Evolutionary conservation across 2,329 filamentous ascomycete species (phyloP).

Genomic region (Monilinia laxa): DNA sequence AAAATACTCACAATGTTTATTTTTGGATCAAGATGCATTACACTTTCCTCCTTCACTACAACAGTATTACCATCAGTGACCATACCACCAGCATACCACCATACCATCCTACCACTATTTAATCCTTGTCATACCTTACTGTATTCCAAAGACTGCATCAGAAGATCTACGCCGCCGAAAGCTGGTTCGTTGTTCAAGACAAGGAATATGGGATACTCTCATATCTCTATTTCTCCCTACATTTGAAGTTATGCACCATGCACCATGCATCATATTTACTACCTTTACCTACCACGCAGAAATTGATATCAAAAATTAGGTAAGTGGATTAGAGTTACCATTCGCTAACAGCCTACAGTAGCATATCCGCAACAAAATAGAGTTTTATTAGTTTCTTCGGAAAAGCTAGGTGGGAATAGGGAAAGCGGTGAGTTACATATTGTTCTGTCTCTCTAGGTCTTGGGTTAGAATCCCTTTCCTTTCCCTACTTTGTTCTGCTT

Average conservation of each 20-base stretch:
- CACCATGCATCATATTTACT: constrained; percentile 13
- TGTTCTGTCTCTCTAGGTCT: background rate
- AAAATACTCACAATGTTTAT: constrained; percentile 4
- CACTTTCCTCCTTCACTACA: background rate
- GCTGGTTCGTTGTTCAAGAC: constrained; percentile 18
- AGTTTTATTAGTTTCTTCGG: constrained; percentile 4
- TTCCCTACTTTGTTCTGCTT: background rate
- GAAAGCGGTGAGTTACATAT: constrained; percentile 2
- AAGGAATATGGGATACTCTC: constrained; percentile 4
- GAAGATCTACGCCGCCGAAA: constrained; percentile 23
- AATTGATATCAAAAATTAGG: constrained; percentile 16
- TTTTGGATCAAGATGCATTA: constrained; percentile 23
- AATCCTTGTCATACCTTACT: constrained; percentile 23
- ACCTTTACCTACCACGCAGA: background rate
- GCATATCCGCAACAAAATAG: constrained; percentile 1
- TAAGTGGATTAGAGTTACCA: background rate
- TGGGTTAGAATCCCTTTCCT: background rate
- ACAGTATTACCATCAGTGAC: no score
- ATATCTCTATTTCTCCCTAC: background rate
- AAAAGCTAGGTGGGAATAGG: constrained; percentile 8
- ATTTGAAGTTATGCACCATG: constrained; percentile 8
- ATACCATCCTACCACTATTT: background rate
- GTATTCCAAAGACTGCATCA: constrained; percentile 18
- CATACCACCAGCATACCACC: background rate
- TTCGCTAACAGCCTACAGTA: background rate